A percentile compares a stretch with the other conserved stretches of the same genome.
Evolutionary conservation across 257 asterid species (phyloP).

Genomic region (Datura wrightii): DNA sequence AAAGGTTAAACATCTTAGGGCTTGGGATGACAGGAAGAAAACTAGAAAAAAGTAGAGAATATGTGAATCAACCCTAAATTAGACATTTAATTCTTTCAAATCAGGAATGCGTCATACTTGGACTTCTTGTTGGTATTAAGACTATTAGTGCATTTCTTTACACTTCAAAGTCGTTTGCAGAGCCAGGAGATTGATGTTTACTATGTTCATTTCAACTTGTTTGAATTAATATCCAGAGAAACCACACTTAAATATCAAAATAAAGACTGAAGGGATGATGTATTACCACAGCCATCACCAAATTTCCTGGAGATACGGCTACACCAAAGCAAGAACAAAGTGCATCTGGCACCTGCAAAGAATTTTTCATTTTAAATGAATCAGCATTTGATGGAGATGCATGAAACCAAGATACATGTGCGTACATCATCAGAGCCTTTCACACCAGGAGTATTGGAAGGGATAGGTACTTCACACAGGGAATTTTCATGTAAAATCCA

Average conservation of each 20-base stretch:
- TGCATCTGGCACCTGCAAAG: constrained; percentile 65
- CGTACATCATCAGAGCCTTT: constrained; percentile 71
- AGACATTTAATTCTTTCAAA: neutral
- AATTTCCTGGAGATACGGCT: constrained; percentile 86
- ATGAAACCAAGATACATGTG: constrained; percentile 31
- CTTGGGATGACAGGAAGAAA: neutral
- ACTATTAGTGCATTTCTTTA: neutral
- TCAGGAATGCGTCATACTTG: neutral
- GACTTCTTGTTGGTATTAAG: neutral
- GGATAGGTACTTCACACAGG: constrained; percentile 64
- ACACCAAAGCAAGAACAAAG: constrained; percentile 89
- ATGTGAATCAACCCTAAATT: neutral
- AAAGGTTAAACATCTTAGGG: neutral
- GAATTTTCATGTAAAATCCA: constrained; percentile 66
- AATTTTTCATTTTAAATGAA: constrained; percentile 36
- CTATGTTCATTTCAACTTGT: neutral
- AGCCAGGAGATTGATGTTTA: constrained; percentile 6
- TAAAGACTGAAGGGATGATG: constrained; percentile 28
- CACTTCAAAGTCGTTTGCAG: constrained; percentile 6
- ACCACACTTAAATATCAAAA: constrained; percentile 16
- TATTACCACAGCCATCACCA: constrained; percentile 85
- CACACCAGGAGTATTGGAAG: constrained; percentile 62
- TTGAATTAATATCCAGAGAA: neutral
- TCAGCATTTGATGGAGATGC: constrained; percentile 27
- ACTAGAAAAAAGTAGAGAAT: neutral